phyloP scores from a whole-genome alignment of 2,329 filamentous ascomycete species.

The Knufia fluminis region DNA sequence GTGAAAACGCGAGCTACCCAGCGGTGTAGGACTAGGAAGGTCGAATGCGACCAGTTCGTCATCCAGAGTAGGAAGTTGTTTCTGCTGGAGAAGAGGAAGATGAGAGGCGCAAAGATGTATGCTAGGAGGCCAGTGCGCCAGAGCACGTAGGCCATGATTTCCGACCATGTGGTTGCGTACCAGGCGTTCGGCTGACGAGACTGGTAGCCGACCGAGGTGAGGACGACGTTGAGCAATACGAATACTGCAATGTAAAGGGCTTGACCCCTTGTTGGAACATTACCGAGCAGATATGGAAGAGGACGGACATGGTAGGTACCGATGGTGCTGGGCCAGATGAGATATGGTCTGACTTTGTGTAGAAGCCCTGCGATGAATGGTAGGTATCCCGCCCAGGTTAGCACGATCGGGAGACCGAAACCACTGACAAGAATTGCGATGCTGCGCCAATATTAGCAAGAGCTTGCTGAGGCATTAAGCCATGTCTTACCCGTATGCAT shows the following conservation, averaged over 20 bases:
- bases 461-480: background rate
- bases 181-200: background rate
- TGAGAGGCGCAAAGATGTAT: constrained; percentile 25
- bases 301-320: constrained; percentile 27
- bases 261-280: constrained; percentile 38
- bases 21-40: constrained; percentile 31
- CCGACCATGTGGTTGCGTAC: background rate
- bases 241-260: constrained; percentile 37
- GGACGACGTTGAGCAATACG: constrained; percentile 31
- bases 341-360: background rate
- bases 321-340: constrained; percentile 28
- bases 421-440: too few relatives aligned
- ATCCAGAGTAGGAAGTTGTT: constrained; percentile 33
- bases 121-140: constrained; percentile 27
- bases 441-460: background rate
- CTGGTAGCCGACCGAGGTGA: constrained; percentile 11
- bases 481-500: background rate
- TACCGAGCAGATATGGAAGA: constrained; percentile 29
- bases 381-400: constrained; percentile 6
- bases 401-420: constrained; percentile 6
- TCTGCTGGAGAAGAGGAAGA: constrained; percentile 29
- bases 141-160: too few relatives aligned
- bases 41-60: constrained; percentile 32
- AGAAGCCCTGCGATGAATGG: background rate
- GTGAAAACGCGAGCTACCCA: constrained; percentile 25